Evolutionary conservation across 2,329 filamentous ascomycete genomes (phyloP), one percentile per base, ranked within the genome.

Genomic region (Chaetomium olivaceum): DNA sequence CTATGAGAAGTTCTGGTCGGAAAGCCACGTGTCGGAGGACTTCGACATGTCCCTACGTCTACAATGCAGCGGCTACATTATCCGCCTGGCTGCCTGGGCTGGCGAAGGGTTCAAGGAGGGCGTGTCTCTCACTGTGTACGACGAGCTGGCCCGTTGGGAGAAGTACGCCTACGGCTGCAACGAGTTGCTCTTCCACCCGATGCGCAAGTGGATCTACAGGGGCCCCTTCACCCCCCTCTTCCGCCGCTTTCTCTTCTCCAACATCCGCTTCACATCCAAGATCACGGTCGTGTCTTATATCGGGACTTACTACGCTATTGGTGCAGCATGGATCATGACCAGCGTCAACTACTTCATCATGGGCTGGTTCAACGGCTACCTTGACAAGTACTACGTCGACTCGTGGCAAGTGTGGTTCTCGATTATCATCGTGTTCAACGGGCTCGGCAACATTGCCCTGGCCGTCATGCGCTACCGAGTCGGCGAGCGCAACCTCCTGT

Each of bases 91-190:
- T 9, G 86, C 88, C 23, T 93, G 90, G 83, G 87, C 88, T 7
- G 88, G 88, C 46, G 87, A 89, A n/a, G 90, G 88, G 58, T 93
- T 92, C 81, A 89, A 92, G 75, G 91, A 94, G 75, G 91, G 91
- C 69, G 91, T 94, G 62, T 93, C 91, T 1, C 81, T 94, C 64
- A 94, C 91, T 0, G 90, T 94, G 11, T 93, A 94, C 74, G 91
- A 94, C 77, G 91, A 94, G 77, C 82, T 94, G 66, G 89, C 90
- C 1, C 89, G 91, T 64, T 94, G 91, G 91, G 91, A 94, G 74
- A 94, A 94, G 78, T 93, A 93, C 75, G 91, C 91, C 3, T 93
- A 92, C 72, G 91, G 91, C 46, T 93, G 91, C 78, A 91, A 91
- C 76, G 91, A 93, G 79, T 82, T 94, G 64, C 82, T 94, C 64